Conservation (phyloP, 2,329 filamentous ascomycete species). For the Aspergillus sp. region DNA sequence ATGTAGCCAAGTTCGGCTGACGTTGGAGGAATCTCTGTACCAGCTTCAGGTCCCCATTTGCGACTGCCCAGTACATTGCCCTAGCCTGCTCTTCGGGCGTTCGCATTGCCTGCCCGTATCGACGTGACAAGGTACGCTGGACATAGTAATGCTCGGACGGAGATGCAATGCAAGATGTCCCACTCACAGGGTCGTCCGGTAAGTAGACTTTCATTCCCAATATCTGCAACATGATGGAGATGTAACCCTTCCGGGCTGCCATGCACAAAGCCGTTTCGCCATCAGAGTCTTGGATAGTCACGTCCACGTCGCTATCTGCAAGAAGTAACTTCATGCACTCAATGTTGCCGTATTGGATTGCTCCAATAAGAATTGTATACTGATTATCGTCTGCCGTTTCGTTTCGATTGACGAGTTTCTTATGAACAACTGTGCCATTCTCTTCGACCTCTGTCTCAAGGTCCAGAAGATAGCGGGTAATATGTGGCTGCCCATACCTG, state of each 20-base stretch:
- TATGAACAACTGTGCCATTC: too few species aligned
- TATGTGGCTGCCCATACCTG: neutral
- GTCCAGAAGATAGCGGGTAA: neutral
- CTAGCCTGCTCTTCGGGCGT: neutral
- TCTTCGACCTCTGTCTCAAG: too few species aligned
- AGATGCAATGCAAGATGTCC: neutral
- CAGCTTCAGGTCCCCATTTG: conserved; percentile 1
- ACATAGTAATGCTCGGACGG: neutral
- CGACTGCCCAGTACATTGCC: conserved; percentile 2
- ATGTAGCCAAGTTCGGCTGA: neutral
- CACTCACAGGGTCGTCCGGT: conserved; percentile 1
- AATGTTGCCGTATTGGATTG: too few species aligned
- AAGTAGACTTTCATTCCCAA: conserved; percentile 1
- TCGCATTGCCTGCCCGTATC: neutral
- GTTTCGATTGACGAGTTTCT: too few species aligned
- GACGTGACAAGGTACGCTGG: neutral
- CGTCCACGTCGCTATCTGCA: neutral
- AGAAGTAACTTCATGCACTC: too few species aligned
- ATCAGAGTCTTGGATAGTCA: neutral
- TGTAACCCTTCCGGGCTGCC: neutral
- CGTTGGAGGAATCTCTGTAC: neutral
- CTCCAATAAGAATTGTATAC: too few species aligned
- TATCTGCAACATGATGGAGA: conserved; percentile 1
- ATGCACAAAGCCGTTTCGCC: neutral
- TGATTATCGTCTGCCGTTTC: too few species aligned